phyloP scores from a whole-genome alignment of 2,329 filamentous ascomycete genomes.

The Diaporthe velutina region DNA sequence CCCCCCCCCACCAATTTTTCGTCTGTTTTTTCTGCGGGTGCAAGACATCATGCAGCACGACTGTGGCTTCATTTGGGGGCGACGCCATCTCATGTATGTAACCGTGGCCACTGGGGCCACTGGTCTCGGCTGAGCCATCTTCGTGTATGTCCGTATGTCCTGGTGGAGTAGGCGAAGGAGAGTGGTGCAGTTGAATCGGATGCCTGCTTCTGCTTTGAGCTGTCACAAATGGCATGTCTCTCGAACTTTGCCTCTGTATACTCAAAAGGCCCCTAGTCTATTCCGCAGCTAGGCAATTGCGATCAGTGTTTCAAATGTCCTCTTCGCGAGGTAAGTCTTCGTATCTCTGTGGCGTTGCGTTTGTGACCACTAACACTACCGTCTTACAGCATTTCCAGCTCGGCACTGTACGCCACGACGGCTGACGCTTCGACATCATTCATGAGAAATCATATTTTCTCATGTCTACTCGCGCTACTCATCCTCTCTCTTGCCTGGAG shows the following conservation, averaged over 20 bases:
- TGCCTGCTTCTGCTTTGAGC: conserved; percentile 16
- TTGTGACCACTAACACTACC: conserved; percentile 10
- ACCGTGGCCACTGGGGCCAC: conserved; percentile 4
- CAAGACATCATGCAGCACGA: conserved; percentile 36
- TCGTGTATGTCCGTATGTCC: neutral
- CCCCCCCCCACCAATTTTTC: neutral
- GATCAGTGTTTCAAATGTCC: neutral
- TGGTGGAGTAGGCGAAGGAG: neutral
- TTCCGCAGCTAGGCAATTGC: neutral
- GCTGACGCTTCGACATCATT: conserved; percentile 15
- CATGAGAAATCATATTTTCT: conserved; percentile 22
- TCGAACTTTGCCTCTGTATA: neutral
- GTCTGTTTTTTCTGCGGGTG: conserved; percentile 25
- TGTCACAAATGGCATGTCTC: conserved; percentile 25
- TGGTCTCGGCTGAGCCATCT: conserved; percentile 19
- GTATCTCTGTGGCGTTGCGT: conserved; percentile 12
- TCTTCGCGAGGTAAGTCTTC: neutral
- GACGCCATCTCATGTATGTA: conserved; percentile 26
- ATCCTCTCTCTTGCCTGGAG: neutral
- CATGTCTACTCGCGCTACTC: neutral
- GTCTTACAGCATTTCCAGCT: conserved; percentile 26
- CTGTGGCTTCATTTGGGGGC: neutral
- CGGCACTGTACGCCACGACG: conserved; percentile 19
- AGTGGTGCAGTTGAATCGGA: neutral
- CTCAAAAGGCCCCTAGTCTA: neutral